A percentile compares a stretch with the other conserved stretches of the same genome.
phyloP scores from a whole-genome alignment of 345 rosid genomes.

The Gossypium bickii region DNA sequence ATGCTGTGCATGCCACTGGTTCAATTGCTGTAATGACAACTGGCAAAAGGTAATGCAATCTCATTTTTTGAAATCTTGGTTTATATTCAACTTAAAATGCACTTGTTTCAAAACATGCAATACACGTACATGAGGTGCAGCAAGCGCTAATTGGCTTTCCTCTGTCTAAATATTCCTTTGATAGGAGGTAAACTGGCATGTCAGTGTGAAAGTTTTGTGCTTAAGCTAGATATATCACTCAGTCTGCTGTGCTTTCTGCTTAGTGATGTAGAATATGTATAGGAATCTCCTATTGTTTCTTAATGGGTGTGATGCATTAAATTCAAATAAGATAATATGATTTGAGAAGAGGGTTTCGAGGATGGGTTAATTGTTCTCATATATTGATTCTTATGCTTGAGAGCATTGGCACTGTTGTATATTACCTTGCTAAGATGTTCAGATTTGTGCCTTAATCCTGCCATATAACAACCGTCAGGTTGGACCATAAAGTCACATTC shows the following conservation, averaged over 20 bases:
- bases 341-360: not conserved
- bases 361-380: not conserved
- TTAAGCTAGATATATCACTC: not conserved
- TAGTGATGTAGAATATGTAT: not conserved
- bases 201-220: not conserved
- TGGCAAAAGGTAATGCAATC: constrained; percentile 84
- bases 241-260: not conserved
- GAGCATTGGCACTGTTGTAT: not conserved
- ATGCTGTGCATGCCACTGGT: constrained; percentile 75
- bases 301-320: not conserved
- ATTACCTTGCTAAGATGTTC: not conserved
- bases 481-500: not conserved
- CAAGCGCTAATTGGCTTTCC: not conserved
- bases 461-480: not conserved
- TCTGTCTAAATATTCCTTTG: not conserved
- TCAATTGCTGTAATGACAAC: constrained; percentile 87
- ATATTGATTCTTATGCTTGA: not conserved
- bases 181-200: constrained; percentile 1
- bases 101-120: constrained; percentile 2
- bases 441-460: not conserved
- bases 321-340: not conserved
- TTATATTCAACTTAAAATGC: not conserved
- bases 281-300: not conserved
- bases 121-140: not conserved
- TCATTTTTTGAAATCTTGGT: constrained; percentile 10